phyloP scores from a whole-genome alignment of 164 flowering plant species.

The Stephania cephalantha region DNA sequence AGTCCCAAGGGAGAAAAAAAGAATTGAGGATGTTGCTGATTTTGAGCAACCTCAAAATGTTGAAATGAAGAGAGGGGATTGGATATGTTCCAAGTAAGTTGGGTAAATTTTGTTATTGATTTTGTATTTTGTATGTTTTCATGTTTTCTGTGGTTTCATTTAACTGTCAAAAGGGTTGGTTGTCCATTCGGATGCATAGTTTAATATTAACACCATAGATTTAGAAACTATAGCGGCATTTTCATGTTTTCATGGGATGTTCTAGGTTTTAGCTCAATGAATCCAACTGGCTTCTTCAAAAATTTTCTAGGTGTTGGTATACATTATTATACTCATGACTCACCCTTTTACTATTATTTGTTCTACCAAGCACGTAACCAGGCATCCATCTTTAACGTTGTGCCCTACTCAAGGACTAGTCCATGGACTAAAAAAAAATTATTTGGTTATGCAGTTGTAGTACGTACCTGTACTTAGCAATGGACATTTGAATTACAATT shows the following conservation, averaged over 20 bases:
- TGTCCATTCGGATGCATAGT: background rate
- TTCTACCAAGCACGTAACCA: background rate
- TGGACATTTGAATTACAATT: too few species aligned
- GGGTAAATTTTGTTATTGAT: constrained; percentile 4
- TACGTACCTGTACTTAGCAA: too few species aligned
- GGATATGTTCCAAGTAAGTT: constrained; percentile 79
- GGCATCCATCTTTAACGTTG: background rate
- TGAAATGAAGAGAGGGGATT: constrained; percentile 78
- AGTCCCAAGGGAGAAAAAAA: constrained; percentile 23
- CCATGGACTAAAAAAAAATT: too few species aligned
- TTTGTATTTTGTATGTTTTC: background rate
- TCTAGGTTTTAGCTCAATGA: background rate
- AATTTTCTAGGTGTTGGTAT: background rate
- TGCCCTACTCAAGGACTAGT: too few species aligned
- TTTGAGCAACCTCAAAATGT: constrained; percentile 23
- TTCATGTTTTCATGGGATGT: background rate
- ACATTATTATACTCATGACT: too few species aligned
- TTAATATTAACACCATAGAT: background rate
- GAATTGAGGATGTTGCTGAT: constrained; percentile 4
- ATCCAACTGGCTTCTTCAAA: background rate
- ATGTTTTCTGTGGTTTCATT: background rate
- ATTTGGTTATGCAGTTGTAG: too few species aligned
- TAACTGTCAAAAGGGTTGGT: background rate
- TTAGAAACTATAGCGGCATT: background rate
- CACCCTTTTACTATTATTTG: background rate